These are phyloP conservation scores for Cymodocea nodosa DNA, from an alignment of 116 monocot species.

Conservation along the genomic window DNA sequence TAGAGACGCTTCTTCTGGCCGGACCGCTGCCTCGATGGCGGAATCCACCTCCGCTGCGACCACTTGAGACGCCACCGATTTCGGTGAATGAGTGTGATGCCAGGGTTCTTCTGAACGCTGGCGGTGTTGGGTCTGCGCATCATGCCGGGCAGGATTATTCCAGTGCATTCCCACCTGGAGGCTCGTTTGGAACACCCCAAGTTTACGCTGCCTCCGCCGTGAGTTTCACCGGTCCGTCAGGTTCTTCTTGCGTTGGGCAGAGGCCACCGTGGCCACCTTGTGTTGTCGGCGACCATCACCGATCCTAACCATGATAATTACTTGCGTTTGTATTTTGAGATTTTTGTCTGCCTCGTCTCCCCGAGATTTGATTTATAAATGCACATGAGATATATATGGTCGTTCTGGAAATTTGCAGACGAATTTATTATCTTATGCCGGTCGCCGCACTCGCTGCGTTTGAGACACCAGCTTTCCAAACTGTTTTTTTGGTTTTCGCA, in stretches of 20 bases:
- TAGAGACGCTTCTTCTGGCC: slow-evolving; percentile 49
- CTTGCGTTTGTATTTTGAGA: too few relatives aligned
- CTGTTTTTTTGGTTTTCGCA: too few relatives aligned
- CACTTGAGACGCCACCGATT: background rate
- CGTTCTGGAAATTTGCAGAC: too few relatives aligned
- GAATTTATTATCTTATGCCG: too few relatives aligned
- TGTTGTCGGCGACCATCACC: background rate
- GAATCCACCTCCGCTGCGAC: slow-evolving; percentile 48
- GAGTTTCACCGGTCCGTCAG: background rate
- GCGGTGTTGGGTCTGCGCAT: background rate
- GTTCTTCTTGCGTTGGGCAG: too few relatives aligned
- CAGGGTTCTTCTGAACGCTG: too few relatives aligned
- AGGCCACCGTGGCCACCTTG: slow-evolving; percentile 3
- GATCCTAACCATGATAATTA: background rate
- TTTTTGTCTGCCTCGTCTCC: too few relatives aligned
- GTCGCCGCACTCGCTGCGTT: too few relatives aligned
- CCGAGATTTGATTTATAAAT: too few relatives aligned
- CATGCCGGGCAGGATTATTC: background rate
- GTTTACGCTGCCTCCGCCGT: background rate
- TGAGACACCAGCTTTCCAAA: too few relatives aligned
- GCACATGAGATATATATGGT: too few relatives aligned
- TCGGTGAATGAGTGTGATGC: background rate
- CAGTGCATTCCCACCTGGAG: too few relatives aligned
- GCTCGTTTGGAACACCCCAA: background rate
- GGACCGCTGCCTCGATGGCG: slow-evolving; percentile 55